Base-by-base conservation (phyloP, 2,329 filamentous ascomycete genomes). In the Penicillium brevicompactum region DNA sequence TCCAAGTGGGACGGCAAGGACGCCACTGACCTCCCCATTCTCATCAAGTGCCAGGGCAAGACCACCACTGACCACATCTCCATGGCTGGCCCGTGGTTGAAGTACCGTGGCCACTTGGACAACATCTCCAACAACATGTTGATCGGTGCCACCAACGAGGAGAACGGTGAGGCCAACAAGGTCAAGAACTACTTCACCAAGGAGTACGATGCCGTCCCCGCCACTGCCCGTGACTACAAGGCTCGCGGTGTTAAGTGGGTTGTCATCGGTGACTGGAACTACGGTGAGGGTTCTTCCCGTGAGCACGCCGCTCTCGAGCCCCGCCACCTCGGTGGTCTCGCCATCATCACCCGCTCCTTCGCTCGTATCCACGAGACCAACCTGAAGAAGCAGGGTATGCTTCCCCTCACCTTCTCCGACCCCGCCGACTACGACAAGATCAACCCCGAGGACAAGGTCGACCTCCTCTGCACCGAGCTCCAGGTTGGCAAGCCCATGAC, bases 351-450 rank as follows among this genome's bases (percentile, higher is more conserved):
- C 73, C 89, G 91, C 74, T 91, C 86, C 63, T 99, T 99, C 75
- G 94, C 94, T 72, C 94, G 94, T 89, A 99, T 99, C 74, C 94
- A 99, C 85, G 94, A 99, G 85, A 99, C 94, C 83, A 99, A 99
- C 87, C 81, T 99, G 83, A 99, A 99, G 91, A 99, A 99, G 89
- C 94, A 99, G 87, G 94, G 94, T 80, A 97, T 99, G 93, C 90
- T 99, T 81, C 94, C 94, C 71, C 85, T 99, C 64, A 97, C 92
- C 70, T 99, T 99, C 82, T 80, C 86, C 55, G 87, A 97, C 74
- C 93, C 93, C 54, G 93, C 89, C 75, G 94, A 99, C 79, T 99
- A 99, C 79, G 94, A 99, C 78, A 96, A 91, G 86, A 92, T 99
- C 78, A 86, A 89, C 75, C 90, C 92, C 65, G 88, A 94, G 59